Evolutionary conservation across 768 basidiomycete genomes (phyloP).

Genomic region (Leucocoprinus birnbaumii): DNA sequence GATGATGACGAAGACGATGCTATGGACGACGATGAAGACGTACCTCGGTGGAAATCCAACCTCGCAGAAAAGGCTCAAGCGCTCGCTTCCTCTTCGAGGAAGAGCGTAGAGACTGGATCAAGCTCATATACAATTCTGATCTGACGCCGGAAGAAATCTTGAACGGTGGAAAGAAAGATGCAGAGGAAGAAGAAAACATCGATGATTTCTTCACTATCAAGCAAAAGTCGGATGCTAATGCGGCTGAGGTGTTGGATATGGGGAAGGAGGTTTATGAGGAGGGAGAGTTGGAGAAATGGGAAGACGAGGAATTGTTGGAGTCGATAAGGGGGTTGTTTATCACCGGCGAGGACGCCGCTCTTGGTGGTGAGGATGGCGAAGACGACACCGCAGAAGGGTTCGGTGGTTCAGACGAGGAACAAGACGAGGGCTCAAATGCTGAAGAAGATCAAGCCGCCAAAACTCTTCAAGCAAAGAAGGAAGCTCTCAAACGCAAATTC

Average conservation of each 20-base stretch:
- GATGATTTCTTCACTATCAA: slow-evolving; percentile 72
- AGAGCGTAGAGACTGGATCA: slow-evolving; percentile 71
- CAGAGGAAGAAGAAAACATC: slow-evolving; percentile 24
- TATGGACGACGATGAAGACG: slow-evolving; percentile 34
- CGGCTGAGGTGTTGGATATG: slow-evolving; percentile 62
- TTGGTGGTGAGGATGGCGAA: slow-evolving; percentile 35
- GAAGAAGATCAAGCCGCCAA: slow-evolving; percentile 24
- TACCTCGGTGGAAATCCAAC: slow-evolving; percentile 75
- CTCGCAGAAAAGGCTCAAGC: slow-evolving; percentile 43
- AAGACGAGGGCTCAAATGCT: slow-evolving; percentile 14
- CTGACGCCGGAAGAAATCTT: slow-evolving; percentile 72
- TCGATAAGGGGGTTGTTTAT: slow-evolving; percentile 89
- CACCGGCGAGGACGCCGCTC: slow-evolving; percentile 53
- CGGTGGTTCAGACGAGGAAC: slow-evolving; percentile 27
- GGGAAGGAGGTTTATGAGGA: slow-evolving; percentile 57
- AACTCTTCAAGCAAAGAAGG: slow-evolving; percentile 82
- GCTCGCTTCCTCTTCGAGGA: slow-evolving; percentile 38
- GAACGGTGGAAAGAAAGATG: slow-evolving; percentile 35
- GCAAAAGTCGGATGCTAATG: slow-evolving; percentile 27
- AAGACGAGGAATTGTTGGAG: slow-evolving; percentile 81
- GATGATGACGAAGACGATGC: slow-evolving; percentile 53
- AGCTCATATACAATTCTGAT: slow-evolving; percentile 73
- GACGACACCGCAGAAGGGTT: slow-evolving; percentile 41
- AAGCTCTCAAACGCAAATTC: slow-evolving; percentile 89
- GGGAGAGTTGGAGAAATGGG: slow-evolving; percentile 70